phyloP scores from a whole-genome alignment of 805 yeast species.

The Saccharomycopsis oosterbeekiorum region DNA sequence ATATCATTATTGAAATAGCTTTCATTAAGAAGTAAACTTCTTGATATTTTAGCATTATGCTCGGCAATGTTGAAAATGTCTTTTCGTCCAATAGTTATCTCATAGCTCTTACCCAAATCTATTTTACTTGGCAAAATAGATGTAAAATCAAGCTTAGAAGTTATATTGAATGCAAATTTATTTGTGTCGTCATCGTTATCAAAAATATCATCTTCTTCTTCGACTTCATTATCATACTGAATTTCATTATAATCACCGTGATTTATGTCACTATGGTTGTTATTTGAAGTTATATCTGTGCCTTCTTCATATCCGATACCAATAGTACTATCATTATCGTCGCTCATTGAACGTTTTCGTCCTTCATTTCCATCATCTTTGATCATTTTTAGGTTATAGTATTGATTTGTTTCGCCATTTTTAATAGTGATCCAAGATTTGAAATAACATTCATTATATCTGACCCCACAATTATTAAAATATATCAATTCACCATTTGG shows the following conservation, averaged over 20 bases:
- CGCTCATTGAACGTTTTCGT: background rate
- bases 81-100: constrained; percentile 54
- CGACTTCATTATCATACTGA: constrained; percentile 28
- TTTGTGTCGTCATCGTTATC: constrained; percentile 18
- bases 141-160: constrained; percentile 53
- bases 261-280: background rate
- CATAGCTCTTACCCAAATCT: constrained; percentile 59
- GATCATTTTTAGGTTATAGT: constrained; percentile 1
- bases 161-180: constrained; percentile 36
- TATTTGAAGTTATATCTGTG: background rate
- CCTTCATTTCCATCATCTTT: background rate
- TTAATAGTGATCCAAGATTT: background rate
- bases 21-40: constrained; percentile 2
- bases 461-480: constrained; percentile 17
- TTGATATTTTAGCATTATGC: constrained; percentile 51
- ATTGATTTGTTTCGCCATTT: background rate
- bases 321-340: background rate
- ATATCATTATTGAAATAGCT: constrained; percentile 9
- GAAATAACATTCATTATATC: background rate
- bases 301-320: background rate
- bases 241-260: constrained; percentile 21
- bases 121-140: constrained; percentile 66
- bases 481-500: constrained; percentile 18
- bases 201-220: constrained; percentile 24
- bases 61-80: constrained; percentile 37